Conservation (phyloP, 805 yeast genomes). For the Kazachstania martiniae region DNA sequence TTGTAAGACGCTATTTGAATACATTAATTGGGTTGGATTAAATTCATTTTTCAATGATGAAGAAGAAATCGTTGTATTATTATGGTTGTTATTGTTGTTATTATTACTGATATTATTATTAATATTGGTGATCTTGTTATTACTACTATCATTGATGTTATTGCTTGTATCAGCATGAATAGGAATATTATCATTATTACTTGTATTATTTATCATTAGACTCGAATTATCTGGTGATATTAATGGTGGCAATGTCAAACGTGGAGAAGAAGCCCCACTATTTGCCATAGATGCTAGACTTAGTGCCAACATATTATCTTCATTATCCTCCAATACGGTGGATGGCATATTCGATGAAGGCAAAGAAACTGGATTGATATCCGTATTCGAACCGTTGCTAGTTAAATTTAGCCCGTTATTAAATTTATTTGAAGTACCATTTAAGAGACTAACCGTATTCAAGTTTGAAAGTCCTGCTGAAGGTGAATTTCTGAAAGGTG, state of each 20-base stretch:
- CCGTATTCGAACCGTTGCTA: not conserved
- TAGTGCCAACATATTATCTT: constrained; percentile 21
- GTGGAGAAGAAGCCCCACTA: constrained; percentile 23
- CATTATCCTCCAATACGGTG: constrained; percentile 9
- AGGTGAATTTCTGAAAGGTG: not conserved
- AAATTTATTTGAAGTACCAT: not conserved
- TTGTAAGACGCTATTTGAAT: not conserved
- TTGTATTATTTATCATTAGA: constrained; percentile 4
- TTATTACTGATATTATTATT: not conserved
- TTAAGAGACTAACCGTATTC: not conserved
- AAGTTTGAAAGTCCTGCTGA: too few relatives aligned
- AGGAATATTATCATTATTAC: constrained; percentile 2
- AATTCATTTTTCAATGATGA: too few relatives aligned
- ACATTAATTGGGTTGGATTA: not conserved
- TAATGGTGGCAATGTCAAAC: constrained; percentile 17
- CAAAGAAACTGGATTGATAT: constrained; percentile 1
- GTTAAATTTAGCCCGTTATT: not conserved
- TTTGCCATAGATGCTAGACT: constrained; percentile 25
- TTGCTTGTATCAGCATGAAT: too few relatives aligned
- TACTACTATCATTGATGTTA: constrained; percentile 2
- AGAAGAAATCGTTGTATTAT: too few relatives aligned
- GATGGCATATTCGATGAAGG: constrained; percentile 2
- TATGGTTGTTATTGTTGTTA: not conserved
- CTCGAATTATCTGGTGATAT: constrained; percentile 9
- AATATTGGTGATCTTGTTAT: not conserved